A percentile compares a stretch with the other conserved stretches of the same genome.
phyloP scores from a whole-genome alignment of 108 stramenopile genomes.

The Cyclotella distinguenda region DNA sequence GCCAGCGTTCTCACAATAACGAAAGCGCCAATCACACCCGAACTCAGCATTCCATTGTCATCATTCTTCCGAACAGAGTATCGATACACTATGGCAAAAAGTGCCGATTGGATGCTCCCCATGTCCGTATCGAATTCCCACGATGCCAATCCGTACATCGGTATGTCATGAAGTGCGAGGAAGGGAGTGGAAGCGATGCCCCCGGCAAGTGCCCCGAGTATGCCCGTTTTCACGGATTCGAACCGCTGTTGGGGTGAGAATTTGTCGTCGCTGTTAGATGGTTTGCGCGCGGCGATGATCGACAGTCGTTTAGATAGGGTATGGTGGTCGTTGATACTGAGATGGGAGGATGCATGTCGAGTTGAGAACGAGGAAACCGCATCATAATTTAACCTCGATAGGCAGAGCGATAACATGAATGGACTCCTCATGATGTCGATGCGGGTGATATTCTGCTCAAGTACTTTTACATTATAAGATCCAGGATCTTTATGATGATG shows the following conservation, averaged over 20 bases:
- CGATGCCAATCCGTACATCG: constrained; percentile 49
- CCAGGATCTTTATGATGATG: no score
- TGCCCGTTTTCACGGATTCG: constrained; percentile 68
- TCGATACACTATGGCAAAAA: constrained; percentile 85
- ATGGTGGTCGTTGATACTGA: no score
- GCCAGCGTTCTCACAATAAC: constrained; percentile 64
- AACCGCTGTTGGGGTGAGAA: constrained; percentile 72
- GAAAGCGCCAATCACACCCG: constrained; percentile 79
- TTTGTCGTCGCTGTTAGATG: constrained; percentile 44
- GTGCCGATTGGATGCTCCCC: constrained; percentile 56
- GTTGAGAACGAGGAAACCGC: neutral
- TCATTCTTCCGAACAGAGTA: constrained; percentile 67
- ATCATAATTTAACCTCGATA: neutral
- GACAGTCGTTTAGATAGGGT: neutral
- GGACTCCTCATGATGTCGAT: no score
- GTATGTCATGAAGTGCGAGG: constrained; percentile 55
- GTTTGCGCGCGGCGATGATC: neutral
- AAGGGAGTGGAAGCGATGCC: constrained; percentile 60
- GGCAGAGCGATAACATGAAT: neutral
- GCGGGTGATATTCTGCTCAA: no score
- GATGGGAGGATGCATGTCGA: no score
- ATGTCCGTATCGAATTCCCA: constrained; percentile 83
- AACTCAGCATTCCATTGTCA: constrained; percentile 71
- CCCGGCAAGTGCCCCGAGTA: constrained; percentile 63
- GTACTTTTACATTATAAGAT: no score